These are phyloP conservation scores for Sonneratia caseolaris DNA, from an alignment of 345 rosid genomes.

Conservation along the genomic window DNA sequence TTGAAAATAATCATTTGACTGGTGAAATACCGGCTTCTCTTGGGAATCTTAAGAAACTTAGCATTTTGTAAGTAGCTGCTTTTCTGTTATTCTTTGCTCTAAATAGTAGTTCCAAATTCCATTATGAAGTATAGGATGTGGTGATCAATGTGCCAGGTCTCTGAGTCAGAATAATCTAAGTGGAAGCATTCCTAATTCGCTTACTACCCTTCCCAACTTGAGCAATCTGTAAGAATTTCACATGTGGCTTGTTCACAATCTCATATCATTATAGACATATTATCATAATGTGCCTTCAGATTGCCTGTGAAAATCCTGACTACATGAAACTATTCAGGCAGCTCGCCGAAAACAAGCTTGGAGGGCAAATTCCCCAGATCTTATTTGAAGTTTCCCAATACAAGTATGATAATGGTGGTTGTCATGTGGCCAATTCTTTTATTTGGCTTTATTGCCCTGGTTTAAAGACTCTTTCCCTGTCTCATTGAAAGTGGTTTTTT, in stretches of 20 bases:
- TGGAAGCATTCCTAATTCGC: slow-evolving; percentile 69
- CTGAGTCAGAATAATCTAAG: slow-evolving; percentile 76
- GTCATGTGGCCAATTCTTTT: neutral
- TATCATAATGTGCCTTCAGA: neutral
- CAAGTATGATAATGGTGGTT: slow-evolving; percentile 41
- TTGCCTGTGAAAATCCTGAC: neutral
- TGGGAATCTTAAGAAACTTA: slow-evolving; percentile 79
- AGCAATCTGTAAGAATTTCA: slow-evolving; percentile 59
- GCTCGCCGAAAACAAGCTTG: slow-evolving; percentile 64
- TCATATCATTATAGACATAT: neutral
- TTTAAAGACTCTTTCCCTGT: neutral
- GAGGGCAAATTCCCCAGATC: slow-evolving; percentile 61
- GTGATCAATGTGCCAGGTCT: slow-evolving; percentile 42
- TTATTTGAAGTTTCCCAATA: slow-evolving; percentile 55
- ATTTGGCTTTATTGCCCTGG: neutral
- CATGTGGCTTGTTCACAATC: neutral
- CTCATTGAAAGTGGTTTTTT: slow-evolving; percentile 5
- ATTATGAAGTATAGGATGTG: neutral
- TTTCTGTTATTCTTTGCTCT: slow-evolving; percentile 10
- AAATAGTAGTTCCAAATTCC: slow-evolving; percentile 2
- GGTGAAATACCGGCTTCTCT: slow-evolving; percentile 78
- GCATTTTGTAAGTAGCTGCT: slow-evolving; percentile 64
- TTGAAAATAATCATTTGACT: slow-evolving; percentile 65
- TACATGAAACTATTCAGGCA: slow-evolving; percentile 33
- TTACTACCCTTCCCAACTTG: slow-evolving; percentile 50